These are phyloP conservation scores for Schizosaccharomyces octosporus DNA, from an alignment of 805 yeast genomes.

Conservation along the genomic window DNA sequence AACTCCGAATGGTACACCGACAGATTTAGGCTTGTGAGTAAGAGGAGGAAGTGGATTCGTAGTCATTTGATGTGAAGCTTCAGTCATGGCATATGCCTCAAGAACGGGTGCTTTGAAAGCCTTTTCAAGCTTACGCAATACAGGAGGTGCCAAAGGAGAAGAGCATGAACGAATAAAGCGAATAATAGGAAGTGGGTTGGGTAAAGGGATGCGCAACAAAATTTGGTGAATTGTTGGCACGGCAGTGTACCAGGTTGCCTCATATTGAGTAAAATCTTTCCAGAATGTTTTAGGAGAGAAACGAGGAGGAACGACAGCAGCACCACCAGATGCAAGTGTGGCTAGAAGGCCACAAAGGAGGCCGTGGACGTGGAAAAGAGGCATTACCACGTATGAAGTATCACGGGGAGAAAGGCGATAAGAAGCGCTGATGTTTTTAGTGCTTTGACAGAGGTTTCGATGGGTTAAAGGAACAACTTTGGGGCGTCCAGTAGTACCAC, in stretches of 20 bases:
- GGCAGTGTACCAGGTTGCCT: slow-evolving; percentile 50
- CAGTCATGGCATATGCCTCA: slow-evolving; percentile 66
- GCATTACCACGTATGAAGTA: slow-evolving; percentile 44
- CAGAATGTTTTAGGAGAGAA: slow-evolving; percentile 41
- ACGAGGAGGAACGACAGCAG: slow-evolving; percentile 33
- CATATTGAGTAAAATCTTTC: slow-evolving; percentile 25
- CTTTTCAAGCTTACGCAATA: slow-evolving; percentile 31
- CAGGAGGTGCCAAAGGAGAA: slow-evolving; percentile 42
- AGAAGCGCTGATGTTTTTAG: slow-evolving; percentile 32
- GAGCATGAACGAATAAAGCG: slow-evolving; percentile 53
- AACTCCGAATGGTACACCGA: slow-evolving; percentile 50
- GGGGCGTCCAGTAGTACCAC: slow-evolving; percentile 57
- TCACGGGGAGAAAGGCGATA: slow-evolving; percentile 28
- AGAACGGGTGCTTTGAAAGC: slow-evolving; percentile 41
- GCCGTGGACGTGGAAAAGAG: slow-evolving; percentile 57
- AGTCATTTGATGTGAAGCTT: slow-evolving; percentile 52
- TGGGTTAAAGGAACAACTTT: slow-evolving; percentile 54
- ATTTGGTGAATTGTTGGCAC: slow-evolving; percentile 59
- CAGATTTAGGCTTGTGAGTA: slow-evolving; percentile 42
- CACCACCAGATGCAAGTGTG: slow-evolving; percentile 34
- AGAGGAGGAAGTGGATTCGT: slow-evolving; percentile 46
- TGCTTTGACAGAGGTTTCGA: slow-evolving; percentile 33
- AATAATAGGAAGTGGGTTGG: slow-evolving; percentile 27
- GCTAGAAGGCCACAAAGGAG: slow-evolving; percentile 40
- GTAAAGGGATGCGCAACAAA: slow-evolving; percentile 27